phyloP scores from a whole-genome alignment of 73 alveolate species.

The Uronychia binucleata region DNA sequence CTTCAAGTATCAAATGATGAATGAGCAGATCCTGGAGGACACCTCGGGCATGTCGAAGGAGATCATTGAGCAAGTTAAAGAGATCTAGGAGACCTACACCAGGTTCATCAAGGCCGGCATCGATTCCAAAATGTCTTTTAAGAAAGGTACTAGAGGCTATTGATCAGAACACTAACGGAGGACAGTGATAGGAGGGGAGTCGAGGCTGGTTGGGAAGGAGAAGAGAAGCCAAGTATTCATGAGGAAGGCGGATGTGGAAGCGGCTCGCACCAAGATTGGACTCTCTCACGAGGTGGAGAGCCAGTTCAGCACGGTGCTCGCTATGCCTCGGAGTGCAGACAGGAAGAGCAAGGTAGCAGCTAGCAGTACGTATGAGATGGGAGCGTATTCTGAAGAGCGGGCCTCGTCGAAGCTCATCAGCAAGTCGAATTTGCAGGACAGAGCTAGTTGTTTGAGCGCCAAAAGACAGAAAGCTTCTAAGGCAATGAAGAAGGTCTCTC shows the following conservation, averaged over 20 bases:
- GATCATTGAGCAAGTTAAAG: neutral
- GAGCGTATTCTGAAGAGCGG: no score
- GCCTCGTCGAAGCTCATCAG: neutral
- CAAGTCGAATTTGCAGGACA: neutral
- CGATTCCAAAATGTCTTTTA: neutral
- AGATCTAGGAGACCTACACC: neutral
- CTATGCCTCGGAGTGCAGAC: neutral
- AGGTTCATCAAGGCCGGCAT: neutral
- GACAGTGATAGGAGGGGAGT: neutral
- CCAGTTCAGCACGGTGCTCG: neutral
- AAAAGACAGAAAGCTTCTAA: neutral
- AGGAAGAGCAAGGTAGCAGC: neutral
- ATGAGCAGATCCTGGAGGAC: neutral
- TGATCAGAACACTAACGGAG: neutral
- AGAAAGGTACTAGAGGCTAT: neutral
- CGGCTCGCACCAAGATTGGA: neutral
- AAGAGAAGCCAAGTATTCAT: neutral
- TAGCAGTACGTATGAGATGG: neutral
- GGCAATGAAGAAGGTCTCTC: neutral
- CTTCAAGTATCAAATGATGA: neutral
- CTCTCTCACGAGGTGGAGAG: neutral
- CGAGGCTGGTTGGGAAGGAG: neutral
- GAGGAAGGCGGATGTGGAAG: neutral
- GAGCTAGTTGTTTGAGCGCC: no score
- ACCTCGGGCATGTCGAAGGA: neutral